These are phyloP conservation scores for Mycena indigotica DNA, from an alignment of 768 basidiomycete genomes.

Conservation along the genomic window DNA sequence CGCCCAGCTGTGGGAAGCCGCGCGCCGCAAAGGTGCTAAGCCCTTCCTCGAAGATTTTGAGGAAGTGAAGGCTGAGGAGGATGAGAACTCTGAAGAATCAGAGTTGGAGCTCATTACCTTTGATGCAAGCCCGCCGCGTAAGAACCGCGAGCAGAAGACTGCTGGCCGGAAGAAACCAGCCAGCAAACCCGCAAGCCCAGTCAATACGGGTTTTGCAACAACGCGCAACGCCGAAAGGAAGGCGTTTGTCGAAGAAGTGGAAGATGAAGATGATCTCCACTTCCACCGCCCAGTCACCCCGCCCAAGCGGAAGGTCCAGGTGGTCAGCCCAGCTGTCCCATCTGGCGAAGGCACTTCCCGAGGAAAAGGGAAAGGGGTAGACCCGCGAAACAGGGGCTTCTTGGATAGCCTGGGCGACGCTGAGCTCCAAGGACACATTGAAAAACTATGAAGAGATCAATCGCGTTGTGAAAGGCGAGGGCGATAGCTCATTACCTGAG, in stretches of 20 bases:
- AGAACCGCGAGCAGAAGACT: too few relatives aligned
- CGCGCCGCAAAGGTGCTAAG: too few relatives aligned
- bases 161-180: too few relatives aligned
- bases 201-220: too few relatives aligned
- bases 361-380: constrained; percentile 4
- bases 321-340: constrained; percentile 4
- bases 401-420: not conserved
- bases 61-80: too few relatives aligned
- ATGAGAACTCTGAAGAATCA: too few relatives aligned
- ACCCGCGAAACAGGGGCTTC: constrained; percentile 6
- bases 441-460: constrained; percentile 5
- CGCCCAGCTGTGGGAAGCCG: too few relatives aligned
- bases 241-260: not conserved
- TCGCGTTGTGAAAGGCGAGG: constrained; percentile 9
- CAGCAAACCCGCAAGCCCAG: too few relatives aligned
- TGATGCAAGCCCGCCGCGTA: too few relatives aligned
- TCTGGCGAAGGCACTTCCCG: constrained; percentile 9
- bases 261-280: not conserved
- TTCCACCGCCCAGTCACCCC: too few relatives aligned
- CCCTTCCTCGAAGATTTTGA: too few relatives aligned
- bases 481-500: not conserved
- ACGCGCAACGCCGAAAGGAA: not conserved
- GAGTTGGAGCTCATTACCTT: too few relatives aligned
- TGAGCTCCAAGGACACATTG: not conserved
- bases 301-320: not conserved